A percentile compares a stretch with the other conserved stretches of the same genome.
These are phyloP conservation scores for Prosopis cineraria DNA, from an alignment of 306 rosid species.

Conservation along the genomic window DNA sequence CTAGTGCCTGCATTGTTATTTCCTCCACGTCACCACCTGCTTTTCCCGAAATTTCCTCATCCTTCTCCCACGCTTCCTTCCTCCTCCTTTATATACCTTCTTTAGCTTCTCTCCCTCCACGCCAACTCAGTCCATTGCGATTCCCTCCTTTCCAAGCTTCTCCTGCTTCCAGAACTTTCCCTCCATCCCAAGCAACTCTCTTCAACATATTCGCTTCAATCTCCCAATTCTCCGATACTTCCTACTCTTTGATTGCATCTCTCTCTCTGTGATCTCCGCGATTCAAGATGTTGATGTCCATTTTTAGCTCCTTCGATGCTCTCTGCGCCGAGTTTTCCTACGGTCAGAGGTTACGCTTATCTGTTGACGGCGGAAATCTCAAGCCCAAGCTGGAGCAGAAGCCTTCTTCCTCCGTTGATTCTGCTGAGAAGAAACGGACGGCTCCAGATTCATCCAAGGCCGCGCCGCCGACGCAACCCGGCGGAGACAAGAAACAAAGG, in stretches of 20 bases:
- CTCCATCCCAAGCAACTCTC: background rate
- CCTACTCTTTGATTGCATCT: no score
- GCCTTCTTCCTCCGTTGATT: background rate
- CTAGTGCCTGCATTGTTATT: background rate
- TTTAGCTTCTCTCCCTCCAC: background rate
- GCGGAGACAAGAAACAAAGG: background rate
- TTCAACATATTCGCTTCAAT: background rate
- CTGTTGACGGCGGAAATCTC: background rate
- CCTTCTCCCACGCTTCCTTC: background rate
- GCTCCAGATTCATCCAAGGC: background rate
- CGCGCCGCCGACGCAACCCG: background rate
- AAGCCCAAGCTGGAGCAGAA: conserved; percentile 27
- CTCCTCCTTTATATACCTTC: background rate
- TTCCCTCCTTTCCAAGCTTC: background rate
- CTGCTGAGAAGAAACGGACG: background rate
- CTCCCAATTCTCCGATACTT: background rate
- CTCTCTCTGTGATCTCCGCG: background rate
- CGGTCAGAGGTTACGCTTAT: conserved; percentile 27
- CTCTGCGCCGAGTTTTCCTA: conserved; percentile 13
- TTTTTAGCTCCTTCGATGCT: conserved; percentile 56
- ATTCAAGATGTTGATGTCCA: conserved; percentile 40
- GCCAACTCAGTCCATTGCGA: background rate
- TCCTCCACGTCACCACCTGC: background rate
- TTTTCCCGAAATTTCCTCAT: background rate
- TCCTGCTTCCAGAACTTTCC: background rate